Conservation (phyloP, 2,329 filamentous ascomycete genomes). For the Aspergillus eucalypticola region DNA sequence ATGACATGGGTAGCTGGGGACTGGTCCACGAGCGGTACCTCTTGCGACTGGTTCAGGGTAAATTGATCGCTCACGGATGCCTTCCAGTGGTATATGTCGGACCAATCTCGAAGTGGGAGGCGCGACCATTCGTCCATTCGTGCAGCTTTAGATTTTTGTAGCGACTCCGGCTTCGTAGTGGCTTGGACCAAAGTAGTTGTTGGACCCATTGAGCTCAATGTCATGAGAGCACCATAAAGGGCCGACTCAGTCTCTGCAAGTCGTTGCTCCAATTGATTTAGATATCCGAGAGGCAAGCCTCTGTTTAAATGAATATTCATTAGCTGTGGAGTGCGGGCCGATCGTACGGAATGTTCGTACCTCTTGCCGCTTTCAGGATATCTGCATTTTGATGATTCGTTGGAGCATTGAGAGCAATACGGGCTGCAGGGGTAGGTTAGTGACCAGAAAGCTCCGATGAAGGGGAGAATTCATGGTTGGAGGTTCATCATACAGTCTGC, state of each 20-base stretch:
- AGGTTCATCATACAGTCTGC: conserved; percentile 13
- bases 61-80: background rate
- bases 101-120: background rate
- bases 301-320: background rate
- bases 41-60: too few species aligned
- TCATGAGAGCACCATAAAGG: conserved; percentile 16
- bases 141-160: background rate
- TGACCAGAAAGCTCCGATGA: too few species aligned
- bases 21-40: too few species aligned
- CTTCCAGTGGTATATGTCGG: background rate
- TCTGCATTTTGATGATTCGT: conserved; percentile 14
- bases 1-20: too few species aligned
- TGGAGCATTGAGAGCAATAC: conserved; percentile 18
- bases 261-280: conserved; percentile 42
- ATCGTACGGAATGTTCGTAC: background rate
- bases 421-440: conserved; percentile 9
- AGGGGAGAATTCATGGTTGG: too few species aligned
- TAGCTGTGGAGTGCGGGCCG: too few species aligned
- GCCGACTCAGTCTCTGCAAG: conserved; percentile 33
- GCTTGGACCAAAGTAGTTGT: background rate
- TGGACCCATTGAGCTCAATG: background rate
- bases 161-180: background rate
- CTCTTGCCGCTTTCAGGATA: conserved; percentile 24
- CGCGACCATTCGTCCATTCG: background rate
- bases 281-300: conserved; percentile 37